Evolutionary conservation across 2,329 filamentous ascomycete species (phyloP).

Genomic region (Colletotrichum lindemuthianum): DNA sequence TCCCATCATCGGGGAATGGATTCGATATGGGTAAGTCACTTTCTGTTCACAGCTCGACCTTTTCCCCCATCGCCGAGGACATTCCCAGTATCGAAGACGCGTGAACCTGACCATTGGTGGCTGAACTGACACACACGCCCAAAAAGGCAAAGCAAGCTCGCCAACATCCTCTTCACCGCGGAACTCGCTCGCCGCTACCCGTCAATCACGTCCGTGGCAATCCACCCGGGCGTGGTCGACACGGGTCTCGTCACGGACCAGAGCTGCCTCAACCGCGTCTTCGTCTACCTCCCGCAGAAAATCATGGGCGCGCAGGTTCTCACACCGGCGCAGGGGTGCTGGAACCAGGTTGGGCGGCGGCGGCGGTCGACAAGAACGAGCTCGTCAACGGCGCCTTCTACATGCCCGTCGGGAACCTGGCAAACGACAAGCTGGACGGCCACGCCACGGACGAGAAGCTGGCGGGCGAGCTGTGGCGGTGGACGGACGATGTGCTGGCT

Average conservation of each 20-base stretch:
- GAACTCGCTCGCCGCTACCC: slow-evolving; percentile 43
- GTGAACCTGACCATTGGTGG: no score
- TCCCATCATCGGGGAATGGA: slow-evolving; percentile 41
- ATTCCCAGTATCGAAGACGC: no score
- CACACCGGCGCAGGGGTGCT: slow-evolving; percentile 43
- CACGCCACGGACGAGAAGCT: slow-evolving; percentile 42
- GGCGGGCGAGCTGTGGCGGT: slow-evolving; percentile 50
- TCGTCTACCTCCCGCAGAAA: slow-evolving; percentile 40
- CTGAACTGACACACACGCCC: background rate
- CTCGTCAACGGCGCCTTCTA: slow-evolving; percentile 40
- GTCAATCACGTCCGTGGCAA: slow-evolving; percentile 40
- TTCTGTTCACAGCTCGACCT: background rate
- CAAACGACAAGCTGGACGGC: slow-evolving; percentile 38
- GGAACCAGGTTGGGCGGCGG: slow-evolving; percentile 47
- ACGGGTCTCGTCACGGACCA: slow-evolving; percentile 42
- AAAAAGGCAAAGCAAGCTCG: slow-evolving; percentile 44
- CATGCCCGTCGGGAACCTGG: slow-evolving; percentile 42
- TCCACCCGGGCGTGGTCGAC: slow-evolving; percentile 44
- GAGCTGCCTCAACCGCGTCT: slow-evolving; percentile 39
- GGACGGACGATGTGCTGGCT: slow-evolving; percentile 44
- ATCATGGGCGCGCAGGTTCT: slow-evolving; percentile 36
- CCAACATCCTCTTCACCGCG: slow-evolving; percentile 45
- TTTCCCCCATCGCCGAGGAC: no score
- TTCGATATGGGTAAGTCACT: slow-evolving; percentile 32
- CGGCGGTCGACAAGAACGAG: slow-evolving; percentile 34